Base-by-base conservation (phyloP, 495 filamentous ascomycete genomes). In the Penicillium cosmopolitanum region DNA sequence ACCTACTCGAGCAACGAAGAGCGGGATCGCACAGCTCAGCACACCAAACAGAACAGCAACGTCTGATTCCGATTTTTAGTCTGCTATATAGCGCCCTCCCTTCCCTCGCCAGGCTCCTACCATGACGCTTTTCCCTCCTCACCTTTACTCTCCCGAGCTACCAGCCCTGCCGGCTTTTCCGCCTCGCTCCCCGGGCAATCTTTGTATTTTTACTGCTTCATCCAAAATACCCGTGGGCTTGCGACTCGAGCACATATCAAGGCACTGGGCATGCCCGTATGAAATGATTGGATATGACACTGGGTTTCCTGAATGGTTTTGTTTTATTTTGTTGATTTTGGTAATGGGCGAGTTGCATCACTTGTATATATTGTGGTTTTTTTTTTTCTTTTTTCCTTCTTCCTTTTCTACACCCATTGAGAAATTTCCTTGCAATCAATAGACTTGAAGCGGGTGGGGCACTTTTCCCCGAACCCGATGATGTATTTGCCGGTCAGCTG, bases 31-130 rank as follows among this genome's bases (percentile, higher is more conserved):
- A 68, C 70, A 5, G 67, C 64, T 16, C 61, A 53, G 47, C 73
- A 74, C 12, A 69, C 72, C 23, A 84, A 82, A 60, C 64, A 63
- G 46, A 75, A 79, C 48, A 73, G 75, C 61, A 75, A 70, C 66
- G 53, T 67, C 51, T 67, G 64, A 68, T 60, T 42, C 38, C 11
- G 50, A 46, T 12, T 21, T 18, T 51, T 33, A 31, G 28, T 31
- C 33, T 46, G 55, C 43, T 63, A n/a, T 34, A 53, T 58, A 51
- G 54, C 62, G 44, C 33, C 38, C 56, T 40, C 33, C 58, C 16
- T n/a, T 44, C 57, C 43, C 59, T 67, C 38, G 53, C 53, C 52
- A 72, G 60, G 53, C 62, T 51, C 69, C 57, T 67, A 58, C 54
- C 57, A 60, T 63, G 50, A 67, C 58, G 63, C 57, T 59, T 61